These are phyloP conservation scores for Acacia melanoxylon DNA, from an alignment of 306 rosid genomes.

Conservation along the genomic window DNA sequence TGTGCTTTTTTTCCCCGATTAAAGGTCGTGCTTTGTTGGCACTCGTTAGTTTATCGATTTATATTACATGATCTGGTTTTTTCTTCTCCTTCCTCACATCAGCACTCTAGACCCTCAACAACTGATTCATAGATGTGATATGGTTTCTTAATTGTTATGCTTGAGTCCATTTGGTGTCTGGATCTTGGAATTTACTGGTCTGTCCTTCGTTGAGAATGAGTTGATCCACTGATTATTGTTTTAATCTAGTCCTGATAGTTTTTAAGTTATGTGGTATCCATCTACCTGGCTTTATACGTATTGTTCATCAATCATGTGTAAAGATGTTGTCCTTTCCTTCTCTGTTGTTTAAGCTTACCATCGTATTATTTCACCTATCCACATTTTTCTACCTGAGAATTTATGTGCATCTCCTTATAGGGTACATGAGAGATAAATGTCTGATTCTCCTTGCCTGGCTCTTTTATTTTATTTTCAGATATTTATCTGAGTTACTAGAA, in stretches of 20 bases:
- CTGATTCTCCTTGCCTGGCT: slow-evolving; percentile 12
- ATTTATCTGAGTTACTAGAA: slow-evolving; percentile 68
- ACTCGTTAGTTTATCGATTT: background rate
- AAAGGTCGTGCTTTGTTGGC: background rate
- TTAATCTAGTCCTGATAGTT: background rate
- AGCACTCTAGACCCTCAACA: background rate
- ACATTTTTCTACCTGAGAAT: background rate
- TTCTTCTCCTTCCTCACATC: background rate
- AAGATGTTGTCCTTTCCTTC: background rate
- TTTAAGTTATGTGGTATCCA: background rate
- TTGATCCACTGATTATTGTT: background rate
- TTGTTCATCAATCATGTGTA: background rate
- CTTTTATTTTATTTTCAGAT: slow-evolving; percentile 45
- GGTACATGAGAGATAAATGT: background rate
- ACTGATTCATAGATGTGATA: background rate
- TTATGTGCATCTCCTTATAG: background rate
- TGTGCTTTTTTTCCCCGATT: background rate
- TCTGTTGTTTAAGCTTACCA: background rate
- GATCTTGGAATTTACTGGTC: background rate
- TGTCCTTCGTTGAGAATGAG: background rate
- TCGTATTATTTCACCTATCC: background rate
- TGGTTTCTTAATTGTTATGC: background rate
- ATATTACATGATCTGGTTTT: background rate
- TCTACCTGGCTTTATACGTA: background rate
- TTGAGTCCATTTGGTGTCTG: background rate